Percentiles rank a stretch among this genome's conserved stretches.
These are phyloP conservation scores for Colletotrichum echinochloae DNA, from an alignment of 2,329 filamentous ascomycete species.

Conservation along the genomic window DNA sequence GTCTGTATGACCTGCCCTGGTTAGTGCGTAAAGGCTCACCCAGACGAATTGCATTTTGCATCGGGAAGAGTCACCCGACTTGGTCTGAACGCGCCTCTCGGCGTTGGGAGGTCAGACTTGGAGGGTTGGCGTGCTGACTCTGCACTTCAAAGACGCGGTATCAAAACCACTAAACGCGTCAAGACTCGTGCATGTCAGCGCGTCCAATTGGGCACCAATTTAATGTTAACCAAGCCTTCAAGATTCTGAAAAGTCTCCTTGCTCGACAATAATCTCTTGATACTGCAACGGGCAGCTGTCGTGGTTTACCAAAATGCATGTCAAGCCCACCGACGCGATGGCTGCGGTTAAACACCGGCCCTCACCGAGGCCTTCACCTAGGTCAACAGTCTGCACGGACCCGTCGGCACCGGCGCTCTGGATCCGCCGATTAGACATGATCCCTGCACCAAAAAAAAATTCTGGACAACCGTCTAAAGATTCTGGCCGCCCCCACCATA, in stretches of 20 bases:
- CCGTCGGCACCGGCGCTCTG: constrained; percentile 36
- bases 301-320: neutral
- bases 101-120: neutral
- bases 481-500: constrained; percentile 34
- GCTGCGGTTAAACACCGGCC: constrained; percentile 3
- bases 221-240: neutral
- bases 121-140: constrained; percentile 1
- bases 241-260: too few species aligned
- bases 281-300: neutral
- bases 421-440: constrained; percentile 35
- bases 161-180: constrained; percentile 32
- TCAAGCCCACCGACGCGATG: neutral
- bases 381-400: constrained; percentile 12
- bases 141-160: constrained; percentile 20
- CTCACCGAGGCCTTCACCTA: constrained; percentile 24
- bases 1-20: neutral
- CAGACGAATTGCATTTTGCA: neutral
- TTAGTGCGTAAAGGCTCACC: too few species aligned
- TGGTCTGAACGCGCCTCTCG: constrained; percentile 5
- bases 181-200: neutral
- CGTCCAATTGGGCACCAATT: neutral
- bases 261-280: too few species aligned
- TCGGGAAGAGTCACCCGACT: neutral
- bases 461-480: constrained; percentile 39
- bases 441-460: constrained; percentile 39